Evolutionary conservation across 257 asterid genomes (phyloP), one percentile per base, ranked within the genome.

Genomic region (Paulownia fortunei): DNA sequence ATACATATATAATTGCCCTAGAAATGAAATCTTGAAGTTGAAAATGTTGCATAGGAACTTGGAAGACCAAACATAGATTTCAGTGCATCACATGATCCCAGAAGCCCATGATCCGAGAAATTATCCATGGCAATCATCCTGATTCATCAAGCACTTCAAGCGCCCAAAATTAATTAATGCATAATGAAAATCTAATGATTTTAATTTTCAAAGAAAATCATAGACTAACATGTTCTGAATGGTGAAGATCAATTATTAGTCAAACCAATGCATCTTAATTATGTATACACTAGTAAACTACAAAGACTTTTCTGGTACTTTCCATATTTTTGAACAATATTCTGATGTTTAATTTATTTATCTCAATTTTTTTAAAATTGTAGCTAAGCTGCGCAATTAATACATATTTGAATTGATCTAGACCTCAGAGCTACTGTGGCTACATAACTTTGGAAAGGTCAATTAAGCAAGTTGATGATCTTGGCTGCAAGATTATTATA

Each of bases 101-200:
- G 78, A 68, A 56, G 81, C 84, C 69, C 86, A 79, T 72, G 82
- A 82, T 86, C 83, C 86, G 44, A 84, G 80, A 79, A 79, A 81
- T 73, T 23, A 65, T 69, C 73, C 67, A 51, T 27, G 69, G 61
- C 54, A 79, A 79, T 79, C 62, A 76, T 68, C 74, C 49, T 49
- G 32, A 34, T 73, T 65, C 71, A 13, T 65, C 36, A 24, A 77
- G 34, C 51, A 21, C 18, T 72, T 71, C 65, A 75, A 21, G n/a
- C n/a, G n/a, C n/a, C 64, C 32, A 3, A 2, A 69, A 59, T 74
- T 74, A 58, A 67, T 73, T 68, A 26, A 23, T 47, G 10, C 42
- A 32, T 21, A 66, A 34, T 24, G 32, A 56, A 61, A 60, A 46
- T 42, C 76, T 42, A 51, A 55, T 6, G 0, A 54, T 49, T 8